These are phyloP conservation scores for Monosporascus sp. DNA, from an alignment of 2,329 filamentous ascomycete species.

Conservation along the genomic window DNA sequence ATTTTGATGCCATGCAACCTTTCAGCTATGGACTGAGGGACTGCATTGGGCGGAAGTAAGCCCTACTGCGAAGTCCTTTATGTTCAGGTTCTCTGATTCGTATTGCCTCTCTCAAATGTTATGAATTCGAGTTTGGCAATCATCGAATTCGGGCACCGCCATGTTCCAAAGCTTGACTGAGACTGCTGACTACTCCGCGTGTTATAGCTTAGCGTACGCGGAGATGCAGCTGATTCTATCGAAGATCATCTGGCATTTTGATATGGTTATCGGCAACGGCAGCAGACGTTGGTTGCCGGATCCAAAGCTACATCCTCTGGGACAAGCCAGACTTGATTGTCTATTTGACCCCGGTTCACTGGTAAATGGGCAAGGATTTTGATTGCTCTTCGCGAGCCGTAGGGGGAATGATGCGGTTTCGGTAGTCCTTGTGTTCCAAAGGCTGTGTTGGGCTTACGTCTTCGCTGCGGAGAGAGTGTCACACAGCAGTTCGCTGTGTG, in stretches of 20 bases:
- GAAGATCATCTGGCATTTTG: conserved; percentile 2
- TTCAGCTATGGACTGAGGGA: conserved; percentile 1
- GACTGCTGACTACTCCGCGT: background rate
- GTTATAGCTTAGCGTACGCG: conserved; percentile 1
- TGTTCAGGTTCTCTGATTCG: no score
- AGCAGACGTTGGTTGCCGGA: background rate
- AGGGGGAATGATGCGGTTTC: no score
- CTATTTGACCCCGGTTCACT: no score
- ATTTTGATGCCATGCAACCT: conserved; percentile 2
- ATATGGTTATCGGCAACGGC: background rate
- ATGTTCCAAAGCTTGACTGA: background rate
- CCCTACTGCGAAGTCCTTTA: background rate
- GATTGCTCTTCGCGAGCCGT: no score
- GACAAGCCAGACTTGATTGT: background rate
- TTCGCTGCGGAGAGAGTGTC: no score
- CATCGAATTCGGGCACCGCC: no score
- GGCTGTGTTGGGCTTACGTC: no score
- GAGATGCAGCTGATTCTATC: conserved; percentile 5
- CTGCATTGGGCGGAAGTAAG: conserved; percentile 4
- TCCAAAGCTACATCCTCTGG: conserved; percentile 4
- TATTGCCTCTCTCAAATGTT: no score
- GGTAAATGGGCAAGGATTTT: no score
- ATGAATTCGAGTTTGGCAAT: no score
- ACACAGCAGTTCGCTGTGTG: no score
- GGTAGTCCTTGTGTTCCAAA: no score